Conservation (phyloP, 2,329 filamentous ascomycete genomes). For the Uncinocarpus reesii region DNA sequence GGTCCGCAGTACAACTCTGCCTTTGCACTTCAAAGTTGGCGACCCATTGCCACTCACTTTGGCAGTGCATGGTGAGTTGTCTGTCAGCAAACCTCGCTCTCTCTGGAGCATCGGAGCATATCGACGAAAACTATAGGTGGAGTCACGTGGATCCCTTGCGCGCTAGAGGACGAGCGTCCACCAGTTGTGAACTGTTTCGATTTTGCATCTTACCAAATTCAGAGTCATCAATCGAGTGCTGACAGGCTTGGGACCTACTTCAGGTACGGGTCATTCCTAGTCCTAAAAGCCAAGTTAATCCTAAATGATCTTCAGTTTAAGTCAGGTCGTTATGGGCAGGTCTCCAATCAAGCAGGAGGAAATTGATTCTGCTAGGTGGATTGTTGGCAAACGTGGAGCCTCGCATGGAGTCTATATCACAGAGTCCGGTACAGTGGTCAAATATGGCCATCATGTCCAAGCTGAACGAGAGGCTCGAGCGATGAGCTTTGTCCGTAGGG, state of each 20-base stretch:
- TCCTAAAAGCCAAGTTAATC: constrained; percentile 9
- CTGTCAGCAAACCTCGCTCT: too few species aligned
- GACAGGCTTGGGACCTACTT: constrained; percentile 8
- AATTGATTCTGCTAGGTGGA: constrained; percentile 13
- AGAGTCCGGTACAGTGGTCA: constrained; percentile 17
- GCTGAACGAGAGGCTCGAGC: constrained; percentile 22
- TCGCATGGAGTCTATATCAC: constrained; percentile 14
- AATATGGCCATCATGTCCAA: constrained; percentile 20
- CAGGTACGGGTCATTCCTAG: constrained; percentile 6
- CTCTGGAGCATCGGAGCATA: constrained; percentile 5
- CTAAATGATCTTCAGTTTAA: constrained; percentile 13
- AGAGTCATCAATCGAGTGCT: too few species aligned
- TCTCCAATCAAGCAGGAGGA: constrained; percentile 11
- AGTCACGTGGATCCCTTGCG: neutral
- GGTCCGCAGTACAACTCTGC: too few species aligned
- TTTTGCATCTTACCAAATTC: too few species aligned
- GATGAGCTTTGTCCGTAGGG: constrained; percentile 21
- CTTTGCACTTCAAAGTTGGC: too few species aligned
- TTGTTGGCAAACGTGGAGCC: constrained; percentile 17
- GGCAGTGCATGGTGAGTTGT: too few species aligned
- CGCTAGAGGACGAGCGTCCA: constrained; percentile 13
- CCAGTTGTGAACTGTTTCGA: constrained; percentile 7
- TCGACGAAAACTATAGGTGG: constrained; percentile 7
- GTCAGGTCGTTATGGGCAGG: constrained; percentile 6
- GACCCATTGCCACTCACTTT: too few species aligned